Evolutionary conservation across 2,329 filamentous ascomycete genomes (phyloP).

Genomic region (Claviceps spartinae): DNA sequence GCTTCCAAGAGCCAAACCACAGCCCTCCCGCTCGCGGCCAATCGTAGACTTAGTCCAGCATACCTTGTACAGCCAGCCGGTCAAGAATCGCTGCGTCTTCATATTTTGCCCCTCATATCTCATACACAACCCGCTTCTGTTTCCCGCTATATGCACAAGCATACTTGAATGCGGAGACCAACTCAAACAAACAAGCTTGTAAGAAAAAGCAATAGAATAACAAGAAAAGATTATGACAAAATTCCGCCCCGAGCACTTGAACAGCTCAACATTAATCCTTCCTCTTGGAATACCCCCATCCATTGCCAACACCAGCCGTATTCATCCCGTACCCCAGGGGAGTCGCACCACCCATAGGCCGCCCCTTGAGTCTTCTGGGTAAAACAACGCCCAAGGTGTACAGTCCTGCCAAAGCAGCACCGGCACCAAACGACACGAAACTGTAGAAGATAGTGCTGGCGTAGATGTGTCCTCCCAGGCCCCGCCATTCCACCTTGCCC

Average conservation of each 20-base stretch:
- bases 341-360: constrained; percentile 41
- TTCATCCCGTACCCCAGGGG: constrained; percentile 42
- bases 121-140: not conserved
- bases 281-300: constrained; percentile 46
- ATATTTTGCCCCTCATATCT: not conserved
- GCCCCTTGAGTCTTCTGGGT: constrained; percentile 36
- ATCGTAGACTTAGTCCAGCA: too few relatives aligned
- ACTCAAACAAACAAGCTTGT: not conserved
- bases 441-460: constrained; percentile 51
- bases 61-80: too few relatives aligned
- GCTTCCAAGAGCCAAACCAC: too few relatives aligned
- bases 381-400: constrained; percentile 49
- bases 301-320: constrained; percentile 33
- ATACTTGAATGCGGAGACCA: not conserved
- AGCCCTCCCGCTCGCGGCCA: too few relatives aligned
- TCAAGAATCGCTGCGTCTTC: not conserved
- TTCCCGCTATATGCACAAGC: not conserved
- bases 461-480: constrained; percentile 50
- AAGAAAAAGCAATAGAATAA: not conserved
- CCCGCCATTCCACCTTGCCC: constrained; percentile 50
- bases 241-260: too few relatives aligned
- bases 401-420: constrained; percentile 37
- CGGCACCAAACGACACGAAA: constrained; percentile 44
- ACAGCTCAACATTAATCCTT: constrained; percentile 7
- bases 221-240: not conserved